Base-by-base conservation (phyloP, 495 filamentous ascomycete species). In the Penicillium macrosclerotiorum region DNA sequence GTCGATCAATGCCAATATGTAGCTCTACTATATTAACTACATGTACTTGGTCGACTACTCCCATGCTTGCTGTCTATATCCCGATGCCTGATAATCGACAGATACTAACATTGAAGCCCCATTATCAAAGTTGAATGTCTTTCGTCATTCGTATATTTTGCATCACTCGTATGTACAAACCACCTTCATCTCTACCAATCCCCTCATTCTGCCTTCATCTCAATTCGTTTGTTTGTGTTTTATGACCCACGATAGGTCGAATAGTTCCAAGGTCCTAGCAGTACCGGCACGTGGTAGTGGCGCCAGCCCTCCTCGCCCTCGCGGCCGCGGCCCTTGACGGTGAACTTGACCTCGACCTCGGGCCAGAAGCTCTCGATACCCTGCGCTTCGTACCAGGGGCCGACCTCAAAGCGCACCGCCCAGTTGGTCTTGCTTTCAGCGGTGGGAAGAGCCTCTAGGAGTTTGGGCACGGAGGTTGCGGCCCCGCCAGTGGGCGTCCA, bases 241-340 rank as follows among this genome's bases (percentile, higher is more conserved):
- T n/a, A 76, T 32, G 71, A 76, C 2, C 93, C 93, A 56, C 93
- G 74, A 67, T 98, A 98, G 5, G 93, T 96, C 37, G 88, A 88
- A 71, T 95, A 98, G 59, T 84, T 89, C 73, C 84, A 96, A 32
- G 91, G 91, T 42, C 88, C 82, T 69, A 98, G 62, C 63, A 98
- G 55, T 62, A 98, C 70, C 19, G 93, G 93, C 3, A 98, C 86
- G 79, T 98, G 93, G 57, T 90, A 96, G 69, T 94, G 87, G 70
- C 88, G 76, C 58, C 75, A 83, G 35, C 72, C 73, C 42, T 73
- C 71, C 75, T 86, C 78, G 9, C 73, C 82, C 37, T 77, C 74
- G 22, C 66, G 65, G 2, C 72, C 72, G 18, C 72, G 63, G 27
- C 72, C 70, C 49, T 80, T 76, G 2, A 92, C 89, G 33, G 78